Base-by-base conservation (phyloP, 2,329 filamentous ascomycete genomes). In the Orbilia blumenaviensis region DNA sequence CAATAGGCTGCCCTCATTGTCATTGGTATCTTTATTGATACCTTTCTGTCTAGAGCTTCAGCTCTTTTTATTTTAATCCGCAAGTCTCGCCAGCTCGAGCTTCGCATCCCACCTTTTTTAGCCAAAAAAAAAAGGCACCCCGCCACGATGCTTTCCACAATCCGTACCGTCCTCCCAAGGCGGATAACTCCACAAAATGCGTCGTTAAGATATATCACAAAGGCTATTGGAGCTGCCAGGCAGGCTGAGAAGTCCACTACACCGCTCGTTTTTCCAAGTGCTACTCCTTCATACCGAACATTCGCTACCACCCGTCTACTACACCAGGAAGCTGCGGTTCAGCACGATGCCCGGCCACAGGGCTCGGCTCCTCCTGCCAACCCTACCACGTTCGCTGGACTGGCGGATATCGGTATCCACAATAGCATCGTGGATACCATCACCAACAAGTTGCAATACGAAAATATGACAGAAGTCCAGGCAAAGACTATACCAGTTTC, bases 391-490 rank as follows among this genome's bases (percentile, higher is more conserved):
- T 76, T 76, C 27, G 64, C 56, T n/a, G 38, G 63, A n/a, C 34
- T 76, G 3, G 16, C 16, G 10, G 50, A 61, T 16, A 23, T 60
- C 10, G 72, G 72, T 23, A 68, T 81, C 54, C 46, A 94, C 81
- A 81, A 83, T 23, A 88, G 86, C 73, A 83, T 97, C 61, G 86
- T 96, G 78, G 81, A 85, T 2, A 87, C 90, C 25, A 89, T 99
- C 79, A 91, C 88, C 0, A 79, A 87, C 3, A 87, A 89, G 62
- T 92, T 98, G 90, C 85, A 87, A 27, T 90, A 97, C 80, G 87
- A 91, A 58, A 88, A 86, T 42, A 98, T 99, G 95, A 98, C 94
- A 21, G 91, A 95, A 21, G 94, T 99, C 12, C 95, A 99, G 83
- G 86, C 89, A 54, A 87, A 90, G 82, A 96, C 94, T 10, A 93